Evolutionary conservation across 1,139 yeast species (phyloP), one percentile per base, ranked within the genome.

Genomic region (Groenewaldozyma sp.): DNA sequence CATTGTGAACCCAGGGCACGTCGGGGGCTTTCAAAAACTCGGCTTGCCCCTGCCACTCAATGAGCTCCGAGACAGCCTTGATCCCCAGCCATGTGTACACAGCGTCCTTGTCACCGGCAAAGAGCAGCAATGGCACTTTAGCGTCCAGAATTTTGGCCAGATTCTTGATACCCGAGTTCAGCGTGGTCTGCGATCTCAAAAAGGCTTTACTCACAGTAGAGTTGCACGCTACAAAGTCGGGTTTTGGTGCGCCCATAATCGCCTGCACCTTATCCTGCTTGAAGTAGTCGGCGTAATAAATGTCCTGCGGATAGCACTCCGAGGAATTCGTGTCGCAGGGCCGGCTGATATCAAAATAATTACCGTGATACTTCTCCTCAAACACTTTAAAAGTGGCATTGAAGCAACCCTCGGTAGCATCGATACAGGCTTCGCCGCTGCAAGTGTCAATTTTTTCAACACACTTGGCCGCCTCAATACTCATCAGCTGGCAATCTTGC

Each of bases 51-150:
- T 49, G 43, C 84, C 88, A 83, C 44, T 74, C 76, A 50, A 82
- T 68, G 41, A 62, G 67, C 51, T 79, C 68, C 31, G 83, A 66
- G 87, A 93, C 82, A 3, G 79, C 88, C 54, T 71, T 70, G 62
- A 80, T 81, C 44, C 94, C 94, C 52, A 82, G 67, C 94, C 94
- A 82, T 64, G 82, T 82, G 65, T 93, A 82, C 47, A 82, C 82
- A 58, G 74, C 81, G 60, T 82, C 94, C 60, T 81, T 80, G 62
- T 83, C 94, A 54, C 94, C 94, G 9, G 91, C 91, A 54, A 82
- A 82, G 43, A 82, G 68, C 56, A 82, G 69, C 11, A 82, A 83
- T 6, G 93, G 93, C 32, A 82, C 59, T 3, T 70, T 73, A 43
- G 66, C 58, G 33, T 79, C 76, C 43, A 81, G 63, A 9, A 40